Base-by-base conservation (phyloP, 2,329 filamentous ascomycete genomes). In the Diaporthe helianthi region DNA sequence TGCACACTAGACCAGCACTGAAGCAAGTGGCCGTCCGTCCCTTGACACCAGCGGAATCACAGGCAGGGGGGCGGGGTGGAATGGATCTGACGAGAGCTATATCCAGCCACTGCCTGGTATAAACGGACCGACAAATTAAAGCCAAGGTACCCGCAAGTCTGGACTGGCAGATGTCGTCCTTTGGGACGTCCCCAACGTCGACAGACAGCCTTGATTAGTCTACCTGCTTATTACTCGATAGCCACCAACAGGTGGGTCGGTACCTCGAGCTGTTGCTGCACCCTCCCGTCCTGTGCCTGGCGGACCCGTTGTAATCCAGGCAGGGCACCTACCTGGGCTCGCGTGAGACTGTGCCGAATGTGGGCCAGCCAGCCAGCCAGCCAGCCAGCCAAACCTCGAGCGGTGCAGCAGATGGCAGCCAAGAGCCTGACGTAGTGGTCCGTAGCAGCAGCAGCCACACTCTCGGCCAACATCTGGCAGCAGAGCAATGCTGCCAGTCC, bases 81-180 rank as follows among this genome's bases (percentile, higher is more conserved):
- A 68, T 69, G 69, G 52, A 46, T 64, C 52, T 53, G 36, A 49
- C 58, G 41, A 51, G 22, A 33, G 52, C 60, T 49, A 24, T 58
- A 69, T 67, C 67, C 63, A 64, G 63, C 63, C 69, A 69, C 63
- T 55, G 67, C 66, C 66, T 65, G 65, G 66, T 33, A 67, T 51
- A 41, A 38, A 24, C n/a, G 52, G 26, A 54, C 47, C 26, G 47
- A 49, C 54, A 60, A 10, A 44, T 60, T 68, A 4, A 29, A 49
- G 55, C 54, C 44, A 63, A 36, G 55, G 33, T 38, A 29, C 26
- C 51, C 26, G 65, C 65, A 51, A 19, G 65, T 46, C 33, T 41
- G 26, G 38, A 52, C 46, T 53, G 51, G 41, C 41, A 41, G 31
- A n/a, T 58, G 54, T 33, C 38, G 38, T 65, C 22, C 24, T 29